These are phyloP conservation scores for Dactylellina sp. DNA, from an alignment of 2,329 filamentous ascomycete species.

Conservation along the genomic window DNA sequence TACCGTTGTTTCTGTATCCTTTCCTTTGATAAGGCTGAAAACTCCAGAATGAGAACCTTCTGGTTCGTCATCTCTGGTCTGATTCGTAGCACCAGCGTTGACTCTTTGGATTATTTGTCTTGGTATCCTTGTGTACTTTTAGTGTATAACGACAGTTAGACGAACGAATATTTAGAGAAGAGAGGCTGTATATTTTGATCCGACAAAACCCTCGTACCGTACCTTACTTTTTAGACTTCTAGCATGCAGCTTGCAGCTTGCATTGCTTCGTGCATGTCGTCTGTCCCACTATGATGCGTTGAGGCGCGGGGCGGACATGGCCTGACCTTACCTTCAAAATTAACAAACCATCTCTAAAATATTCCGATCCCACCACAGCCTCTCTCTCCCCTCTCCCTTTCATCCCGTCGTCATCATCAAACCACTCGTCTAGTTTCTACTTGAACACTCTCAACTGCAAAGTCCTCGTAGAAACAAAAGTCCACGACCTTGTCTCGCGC, in stretches of 20 bases:
- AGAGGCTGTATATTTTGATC: too few species aligned
- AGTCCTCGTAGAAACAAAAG: slow-evolving; percentile 12
- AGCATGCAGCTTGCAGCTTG: slow-evolving; percentile 10
- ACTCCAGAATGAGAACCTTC: background rate
- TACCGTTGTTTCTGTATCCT: background rate
- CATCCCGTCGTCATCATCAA: slow-evolving; percentile 13
- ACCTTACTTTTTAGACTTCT: background rate
- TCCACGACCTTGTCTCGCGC: slow-evolving; percentile 3
- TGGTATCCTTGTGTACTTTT: slow-evolving; percentile 7
- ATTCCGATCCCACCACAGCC: background rate
- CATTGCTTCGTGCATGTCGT: background rate
- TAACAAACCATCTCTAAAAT: background rate
- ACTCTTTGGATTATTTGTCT: background rate
- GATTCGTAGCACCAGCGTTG: too few species aligned
- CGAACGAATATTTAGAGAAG: slow-evolving; percentile 1
- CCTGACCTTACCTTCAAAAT: too few species aligned
- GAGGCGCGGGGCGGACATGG: slow-evolving; percentile 41
- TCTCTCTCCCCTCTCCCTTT: background rate
- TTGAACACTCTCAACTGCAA: slow-evolving; percentile 35
- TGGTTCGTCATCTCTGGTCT: too few species aligned
- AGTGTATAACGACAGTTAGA: slow-evolving; percentile 4
- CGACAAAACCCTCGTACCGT: too few species aligned
- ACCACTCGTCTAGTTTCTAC: background rate
- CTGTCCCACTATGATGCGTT: slow-evolving; percentile 6
- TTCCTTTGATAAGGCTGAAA: background rate